phyloP scores from a whole-genome alignment of 495 filamentous ascomycete species.

The Aspergillus nanangensis region DNA sequence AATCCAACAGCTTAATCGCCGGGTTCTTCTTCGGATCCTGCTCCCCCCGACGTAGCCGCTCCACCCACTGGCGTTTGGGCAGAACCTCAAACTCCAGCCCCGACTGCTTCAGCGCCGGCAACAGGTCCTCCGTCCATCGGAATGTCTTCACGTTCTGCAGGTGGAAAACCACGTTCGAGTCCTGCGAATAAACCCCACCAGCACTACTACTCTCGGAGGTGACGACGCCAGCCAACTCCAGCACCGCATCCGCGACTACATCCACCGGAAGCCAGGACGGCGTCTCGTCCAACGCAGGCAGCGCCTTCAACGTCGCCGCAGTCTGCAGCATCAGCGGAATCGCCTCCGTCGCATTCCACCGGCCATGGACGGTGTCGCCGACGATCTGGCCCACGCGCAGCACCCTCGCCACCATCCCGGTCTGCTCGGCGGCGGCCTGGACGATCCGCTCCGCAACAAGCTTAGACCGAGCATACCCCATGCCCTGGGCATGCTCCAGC shows the following conservation, averaged over 20 bases:
- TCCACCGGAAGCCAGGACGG: constrained; percentile 48
- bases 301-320: constrained; percentile 38
- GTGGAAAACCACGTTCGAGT: constrained; percentile 43
- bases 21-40: constrained; percentile 52
- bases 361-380: constrained; percentile 50
- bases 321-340: constrained; percentile 59
- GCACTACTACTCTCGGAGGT: constrained; percentile 3
- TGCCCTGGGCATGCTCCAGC: constrained; percentile 42
- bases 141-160: constrained; percentile 47
- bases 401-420: constrained; percentile 32
- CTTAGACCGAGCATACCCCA: constrained; percentile 60
- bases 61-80: constrained; percentile 44
- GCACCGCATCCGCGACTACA: constrained; percentile 24
- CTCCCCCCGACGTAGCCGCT: constrained; percentile 35
- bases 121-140: constrained; percentile 48
- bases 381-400: constrained; percentile 60
- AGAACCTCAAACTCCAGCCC: constrained; percentile 42
- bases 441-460: constrained; percentile 58
- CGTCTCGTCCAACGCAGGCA: constrained; percentile 53
- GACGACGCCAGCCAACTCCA: constrained; percentile 17
- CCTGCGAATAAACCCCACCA: neutral
- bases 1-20: constrained; percentile 55
- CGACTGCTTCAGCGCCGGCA: constrained; percentile 43
- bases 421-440: constrained; percentile 32
- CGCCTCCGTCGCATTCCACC: constrained; percentile 63